Evolutionary conservation across 1,284 basidiomycete species (phyloP).

Genomic region (Rhodofomes roseus): DNA sequence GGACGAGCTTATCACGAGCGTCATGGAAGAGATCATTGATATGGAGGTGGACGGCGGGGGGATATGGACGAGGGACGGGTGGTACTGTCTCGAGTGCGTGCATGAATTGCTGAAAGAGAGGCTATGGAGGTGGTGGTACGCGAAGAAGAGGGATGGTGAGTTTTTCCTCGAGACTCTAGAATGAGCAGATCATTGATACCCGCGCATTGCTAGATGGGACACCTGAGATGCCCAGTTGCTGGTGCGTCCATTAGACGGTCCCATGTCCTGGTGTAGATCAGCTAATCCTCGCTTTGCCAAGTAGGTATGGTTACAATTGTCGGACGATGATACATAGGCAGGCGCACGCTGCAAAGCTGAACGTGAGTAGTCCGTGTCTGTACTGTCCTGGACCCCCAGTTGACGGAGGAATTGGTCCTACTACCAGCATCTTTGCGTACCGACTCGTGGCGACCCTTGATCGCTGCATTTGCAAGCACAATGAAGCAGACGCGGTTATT

Average conservation of each 20-base stretch:
- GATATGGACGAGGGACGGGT: conserved; percentile 22
- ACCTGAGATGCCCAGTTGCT: conserved; percentile 20
- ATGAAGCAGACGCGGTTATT: neutral
- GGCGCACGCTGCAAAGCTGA: conserved; percentile 23
- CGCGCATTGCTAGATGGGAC: conserved; percentile 9
- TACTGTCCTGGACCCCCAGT: no score
- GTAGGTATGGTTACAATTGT: conserved; percentile 30
- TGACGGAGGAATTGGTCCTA: no score
- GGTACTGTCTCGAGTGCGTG: conserved; percentile 27
- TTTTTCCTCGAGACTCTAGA: neutral
- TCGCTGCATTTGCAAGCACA: neutral
- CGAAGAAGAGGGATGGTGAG: conserved; percentile 18
- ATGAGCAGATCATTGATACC: neutral
- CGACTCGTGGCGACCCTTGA: conserved; percentile 19
- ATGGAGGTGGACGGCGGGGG: conserved; percentile 10
- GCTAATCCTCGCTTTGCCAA: neutral
- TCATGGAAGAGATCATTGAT: conserved; percentile 18
- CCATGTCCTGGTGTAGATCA: no score
- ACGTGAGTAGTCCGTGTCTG: conserved; percentile 20
- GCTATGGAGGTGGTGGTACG: conserved; percentile 24
- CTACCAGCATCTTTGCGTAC: conserved; percentile 27
- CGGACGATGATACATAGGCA: conserved; percentile 25
- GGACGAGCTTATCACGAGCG: neutral
- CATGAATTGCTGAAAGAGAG: conserved; percentile 16
- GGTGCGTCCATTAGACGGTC: conserved; percentile 14